Evolutionary conservation across 805 yeast genomes (phyloP).

Genomic region (Saturnispora besseyi): DNA sequence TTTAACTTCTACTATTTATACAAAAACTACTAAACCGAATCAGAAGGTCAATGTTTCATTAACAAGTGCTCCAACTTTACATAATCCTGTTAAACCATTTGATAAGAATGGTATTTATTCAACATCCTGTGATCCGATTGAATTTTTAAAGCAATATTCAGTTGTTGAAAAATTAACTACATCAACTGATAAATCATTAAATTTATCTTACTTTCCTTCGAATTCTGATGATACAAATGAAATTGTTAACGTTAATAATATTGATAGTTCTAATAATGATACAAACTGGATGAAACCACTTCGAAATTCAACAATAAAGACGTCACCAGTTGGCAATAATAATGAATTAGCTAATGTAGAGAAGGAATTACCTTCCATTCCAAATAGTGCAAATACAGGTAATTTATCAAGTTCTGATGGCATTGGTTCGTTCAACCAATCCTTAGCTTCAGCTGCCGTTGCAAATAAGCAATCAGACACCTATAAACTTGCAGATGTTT

Average conservation of each 20-base stretch:
- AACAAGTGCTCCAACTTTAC: constrained; percentile 19
- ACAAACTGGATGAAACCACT: constrained; percentile 17
- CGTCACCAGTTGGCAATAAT: not conserved
- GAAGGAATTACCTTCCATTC: not conserved
- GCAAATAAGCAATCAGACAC: constrained; percentile 11
- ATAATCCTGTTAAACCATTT: constrained; percentile 29
- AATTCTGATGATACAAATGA: not conserved
- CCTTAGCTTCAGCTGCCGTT: constrained; percentile 7
- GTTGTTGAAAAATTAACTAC: constrained; percentile 1
- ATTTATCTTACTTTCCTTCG: constrained; percentile 1
- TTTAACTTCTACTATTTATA: constrained; percentile 24
- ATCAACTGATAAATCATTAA: not conserved
- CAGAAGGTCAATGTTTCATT: constrained; percentile 19
- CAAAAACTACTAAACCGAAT: constrained; percentile 27
- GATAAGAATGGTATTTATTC: constrained; percentile 27
- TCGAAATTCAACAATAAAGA: constrained; percentile 6
- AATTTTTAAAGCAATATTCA: constrained; percentile 11
- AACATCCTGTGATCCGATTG: constrained; percentile 24
- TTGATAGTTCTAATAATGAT: not conserved
- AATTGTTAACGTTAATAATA: not conserved
- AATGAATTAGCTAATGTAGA: not conserved
- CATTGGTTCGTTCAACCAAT: not conserved
- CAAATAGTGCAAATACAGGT: not conserved
- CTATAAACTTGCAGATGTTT: constrained; percentile 11
- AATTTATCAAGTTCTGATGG: not conserved